Evolutionary conservation across 345 rosid genomes (phyloP).

Genomic region (Citrus sp.): DNA sequence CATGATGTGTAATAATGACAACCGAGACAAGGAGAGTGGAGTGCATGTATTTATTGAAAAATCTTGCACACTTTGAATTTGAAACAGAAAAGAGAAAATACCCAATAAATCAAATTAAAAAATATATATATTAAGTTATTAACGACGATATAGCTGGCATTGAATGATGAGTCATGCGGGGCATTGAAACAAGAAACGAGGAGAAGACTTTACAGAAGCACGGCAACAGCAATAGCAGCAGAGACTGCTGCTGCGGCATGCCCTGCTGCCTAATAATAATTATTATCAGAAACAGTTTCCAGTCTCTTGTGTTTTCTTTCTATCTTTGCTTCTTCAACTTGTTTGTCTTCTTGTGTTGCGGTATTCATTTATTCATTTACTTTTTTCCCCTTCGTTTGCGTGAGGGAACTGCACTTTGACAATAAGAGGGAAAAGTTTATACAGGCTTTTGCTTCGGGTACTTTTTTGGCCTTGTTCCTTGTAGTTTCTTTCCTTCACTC

Average conservation of each 20-base stretch:
- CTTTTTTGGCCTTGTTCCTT: background rate
- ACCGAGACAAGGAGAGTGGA: background rate
- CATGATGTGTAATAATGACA: background rate
- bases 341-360: background rate
- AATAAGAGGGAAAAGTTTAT: background rate
- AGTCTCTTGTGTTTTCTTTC: background rate
- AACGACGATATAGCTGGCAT: slow-evolving; percentile 2
- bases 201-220: slow-evolving; percentile 1
- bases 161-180: slow-evolving; percentile 24
- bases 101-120: background rate
- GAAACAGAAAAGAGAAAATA: background rate
- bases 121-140: no score
- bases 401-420: slow-evolving; percentile 19
- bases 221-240: background rate
- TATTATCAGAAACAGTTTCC: background rate
- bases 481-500: slow-evolving; percentile 21
- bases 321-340: background rate
- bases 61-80: background rate
- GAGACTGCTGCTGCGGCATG: background rate
- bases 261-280: background rate
- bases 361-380: background rate
- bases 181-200: slow-evolving; percentile 27
- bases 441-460: background rate
- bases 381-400: slow-evolving; percentile 14
- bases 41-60: background rate